Percentiles rank a stretch among this genome's conserved stretches.
Evolutionary conservation across 805 yeast species (phyloP).

Genomic region (Starmerella kuoi): DNA sequence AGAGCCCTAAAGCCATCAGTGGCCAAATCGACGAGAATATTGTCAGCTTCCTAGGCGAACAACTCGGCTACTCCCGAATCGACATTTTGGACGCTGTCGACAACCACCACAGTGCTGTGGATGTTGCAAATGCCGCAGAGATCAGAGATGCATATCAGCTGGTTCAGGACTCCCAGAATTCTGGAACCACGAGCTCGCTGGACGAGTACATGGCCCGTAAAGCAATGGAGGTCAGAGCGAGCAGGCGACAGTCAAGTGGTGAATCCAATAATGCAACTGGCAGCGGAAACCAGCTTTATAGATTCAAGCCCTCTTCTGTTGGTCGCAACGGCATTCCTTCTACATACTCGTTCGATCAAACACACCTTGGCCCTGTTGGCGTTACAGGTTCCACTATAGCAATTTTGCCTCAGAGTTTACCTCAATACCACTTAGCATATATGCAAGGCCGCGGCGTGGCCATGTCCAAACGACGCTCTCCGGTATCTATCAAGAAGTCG

Average conservation of each 20-base stretch:
- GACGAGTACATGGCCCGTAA: conserved; percentile 21
- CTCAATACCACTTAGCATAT: conserved; percentile 85
- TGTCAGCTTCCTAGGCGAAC: conserved; percentile 56
- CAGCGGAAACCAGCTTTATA: neutral
- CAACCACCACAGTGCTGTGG: conserved; percentile 29
- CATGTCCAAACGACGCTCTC: conserved; percentile 33
- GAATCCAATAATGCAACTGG: neutral
- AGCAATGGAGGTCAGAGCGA: conserved; percentile 14
- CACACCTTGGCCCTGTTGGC: conserved; percentile 28
- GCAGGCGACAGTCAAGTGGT: conserved; percentile 1
- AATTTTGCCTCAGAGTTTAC: conserved; percentile 82
- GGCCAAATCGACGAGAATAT: conserved; percentile 54
- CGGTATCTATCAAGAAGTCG: conserved; percentile 60
- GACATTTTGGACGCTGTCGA: conserved; percentile 58
- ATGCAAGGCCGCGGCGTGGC: conserved; percentile 55
- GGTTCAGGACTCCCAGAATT: conserved; percentile 63
- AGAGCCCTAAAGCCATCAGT: conserved; percentile 27
- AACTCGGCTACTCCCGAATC: conserved; percentile 82
- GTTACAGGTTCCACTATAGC: conserved; percentile 59
- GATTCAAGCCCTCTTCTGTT: conserved; percentile 19
- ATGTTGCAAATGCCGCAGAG: conserved; percentile 41
- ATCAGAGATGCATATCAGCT: conserved; percentile 75
- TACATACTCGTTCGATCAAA: conserved; percentile 31
- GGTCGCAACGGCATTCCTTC: conserved; percentile 27
- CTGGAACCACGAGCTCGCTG: conserved; percentile 14